Evolutionary conservation across 169 alveolate species (phyloP).

Genomic region (Plasmodium adleri): DNA sequence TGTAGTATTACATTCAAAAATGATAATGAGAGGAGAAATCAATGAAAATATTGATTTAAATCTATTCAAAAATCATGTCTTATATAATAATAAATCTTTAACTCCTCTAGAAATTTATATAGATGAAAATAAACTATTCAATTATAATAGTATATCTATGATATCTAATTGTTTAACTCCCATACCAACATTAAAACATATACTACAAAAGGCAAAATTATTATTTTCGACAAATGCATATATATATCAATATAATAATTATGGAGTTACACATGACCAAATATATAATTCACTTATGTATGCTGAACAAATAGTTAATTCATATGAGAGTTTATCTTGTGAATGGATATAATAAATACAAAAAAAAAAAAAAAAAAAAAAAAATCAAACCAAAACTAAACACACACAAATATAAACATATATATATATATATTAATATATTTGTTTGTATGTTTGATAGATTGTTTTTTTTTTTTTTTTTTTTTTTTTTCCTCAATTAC

Average conservation of each 20-base stretch:
- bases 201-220: conserved; percentile 75
- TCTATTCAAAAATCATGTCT: conserved; percentile 77
- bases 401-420: background rate
- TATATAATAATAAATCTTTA: conserved; percentile 74
- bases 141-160: conserved; percentile 73
- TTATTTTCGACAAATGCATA: conserved; percentile 78
- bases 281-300: conserved; percentile 42
- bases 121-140: conserved; percentile 26
- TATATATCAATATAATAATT: conserved; percentile 75
- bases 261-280: conserved; percentile 74
- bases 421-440: background rate
- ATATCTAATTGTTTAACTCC: conserved; percentile 79
- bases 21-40: conserved; percentile 78
- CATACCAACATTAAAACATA: conserved; percentile 63
- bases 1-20: conserved; percentile 73
- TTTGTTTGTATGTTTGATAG: background rate
- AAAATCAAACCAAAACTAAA: background rate
- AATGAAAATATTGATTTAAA: conserved; percentile 73
- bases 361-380: background rate
- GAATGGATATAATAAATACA: background rate
- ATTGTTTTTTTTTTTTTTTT: background rate
- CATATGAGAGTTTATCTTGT: conserved; percentile 49
- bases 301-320: conserved; percentile 33
- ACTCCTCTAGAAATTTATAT: conserved; percentile 76
- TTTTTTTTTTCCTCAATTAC: background rate